phyloP scores from a whole-genome alignment of 352 stramenopile genomes.

The Pythium pectinolyticum region DNA sequence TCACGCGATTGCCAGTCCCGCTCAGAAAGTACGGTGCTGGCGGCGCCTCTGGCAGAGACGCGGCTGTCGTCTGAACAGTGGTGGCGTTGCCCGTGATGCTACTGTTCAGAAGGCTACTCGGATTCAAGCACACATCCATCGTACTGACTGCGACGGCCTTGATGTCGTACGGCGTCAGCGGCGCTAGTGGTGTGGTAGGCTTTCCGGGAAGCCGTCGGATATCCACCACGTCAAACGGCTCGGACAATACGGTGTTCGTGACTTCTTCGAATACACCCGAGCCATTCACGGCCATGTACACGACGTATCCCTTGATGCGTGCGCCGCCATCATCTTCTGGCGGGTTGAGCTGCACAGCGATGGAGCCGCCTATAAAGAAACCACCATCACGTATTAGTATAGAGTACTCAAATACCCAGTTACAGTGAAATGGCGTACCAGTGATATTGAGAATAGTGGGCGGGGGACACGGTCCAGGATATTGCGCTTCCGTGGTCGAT shows the following conservation, averaged over 20 bases:
- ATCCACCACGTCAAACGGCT: slow-evolving; percentile 31
- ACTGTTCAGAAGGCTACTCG: slow-evolving; percentile 19
- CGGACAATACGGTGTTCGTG: slow-evolving; percentile 27
- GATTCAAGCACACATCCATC: slow-evolving; percentile 43
- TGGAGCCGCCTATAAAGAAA: slow-evolving; percentile 39
- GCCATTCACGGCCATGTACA: slow-evolving; percentile 49
- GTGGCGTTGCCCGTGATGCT: slow-evolving; percentile 2
- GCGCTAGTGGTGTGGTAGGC: slow-evolving; percentile 27
- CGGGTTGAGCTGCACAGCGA: slow-evolving; percentile 38
- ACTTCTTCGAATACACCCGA: slow-evolving; percentile 37
- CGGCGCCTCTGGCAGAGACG: slow-evolving; percentile 40
- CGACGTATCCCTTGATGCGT: slow-evolving; percentile 49
- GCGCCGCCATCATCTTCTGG: slow-evolving; percentile 53
- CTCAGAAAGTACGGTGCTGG: slow-evolving; percentile 50
- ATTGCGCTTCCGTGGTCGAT: slow-evolving; percentile 29
- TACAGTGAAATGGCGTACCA: too few species aligned
- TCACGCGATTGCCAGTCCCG: slow-evolving; percentile 47
- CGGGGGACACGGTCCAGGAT: slow-evolving; percentile 40
- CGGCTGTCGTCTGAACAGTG: slow-evolving; percentile 30
- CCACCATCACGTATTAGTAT: neutral
- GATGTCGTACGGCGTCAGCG: slow-evolving; percentile 47
- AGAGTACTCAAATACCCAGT: neutral
- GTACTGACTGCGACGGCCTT: slow-evolving; percentile 54
- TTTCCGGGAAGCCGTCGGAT: slow-evolving; percentile 33
- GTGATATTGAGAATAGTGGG: slow-evolving; percentile 41